These are phyloP conservation scores for Asclepias syriaca DNA, from an alignment of 257 asterid genomes.

Conservation along the genomic window DNA sequence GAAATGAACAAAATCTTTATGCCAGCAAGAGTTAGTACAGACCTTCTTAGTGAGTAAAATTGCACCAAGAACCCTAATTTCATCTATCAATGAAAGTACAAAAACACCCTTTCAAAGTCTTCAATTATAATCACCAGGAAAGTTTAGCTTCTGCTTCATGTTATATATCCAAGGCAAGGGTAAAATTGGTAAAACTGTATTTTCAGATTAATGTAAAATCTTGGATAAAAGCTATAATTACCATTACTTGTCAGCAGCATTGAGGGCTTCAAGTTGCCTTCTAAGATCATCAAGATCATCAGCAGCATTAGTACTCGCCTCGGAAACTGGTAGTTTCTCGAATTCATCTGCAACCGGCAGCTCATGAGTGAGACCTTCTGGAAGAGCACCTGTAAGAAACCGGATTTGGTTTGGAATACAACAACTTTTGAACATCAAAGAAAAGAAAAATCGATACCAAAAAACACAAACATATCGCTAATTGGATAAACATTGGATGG, in stretches of 20 bases:
- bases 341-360: slow-evolving; percentile 84
- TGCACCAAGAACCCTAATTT: background rate
- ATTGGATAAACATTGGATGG: background rate
- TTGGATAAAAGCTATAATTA: background rate
- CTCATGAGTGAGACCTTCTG: slow-evolving; percentile 83
- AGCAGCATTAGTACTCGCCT: slow-evolving; percentile 20
- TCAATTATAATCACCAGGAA: too few relatives aligned
- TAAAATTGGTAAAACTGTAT: too few relatives aligned
- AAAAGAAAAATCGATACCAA: background rate
- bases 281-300: slow-evolving; percentile 88
- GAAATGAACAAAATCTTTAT: too few relatives aligned
- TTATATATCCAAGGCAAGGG: background rate
- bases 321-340: slow-evolving; percentile 32
- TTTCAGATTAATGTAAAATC: background rate
- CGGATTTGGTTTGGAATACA: background rate
- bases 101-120: too few relatives aligned
- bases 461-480: background rate
- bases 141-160: background rate
- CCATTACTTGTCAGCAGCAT: slow-evolving; percentile 32
- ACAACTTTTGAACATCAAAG: background rate
- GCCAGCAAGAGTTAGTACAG: background rate
- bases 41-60: background rate
- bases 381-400: slow-evolving; percentile 48
- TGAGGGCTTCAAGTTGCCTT: slow-evolving; percentile 82
- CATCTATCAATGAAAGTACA: background rate